Conservation (phyloP, 1,139 yeast species). For the Hanseniaspora sp. region DNA sequence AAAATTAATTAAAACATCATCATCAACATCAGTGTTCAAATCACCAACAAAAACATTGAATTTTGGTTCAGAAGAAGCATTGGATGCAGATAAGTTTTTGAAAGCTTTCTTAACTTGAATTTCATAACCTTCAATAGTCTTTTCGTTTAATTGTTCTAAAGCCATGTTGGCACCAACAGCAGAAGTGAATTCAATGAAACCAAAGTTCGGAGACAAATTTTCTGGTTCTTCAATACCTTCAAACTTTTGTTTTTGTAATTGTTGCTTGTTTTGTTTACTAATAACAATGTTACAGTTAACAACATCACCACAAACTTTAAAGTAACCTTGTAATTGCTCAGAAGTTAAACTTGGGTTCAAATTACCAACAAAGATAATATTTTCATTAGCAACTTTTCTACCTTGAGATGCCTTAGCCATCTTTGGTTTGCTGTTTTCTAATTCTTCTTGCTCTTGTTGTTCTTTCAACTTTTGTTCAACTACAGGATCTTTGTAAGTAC, state of each 20-base stretch:
- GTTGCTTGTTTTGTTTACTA: constrained; percentile 64
- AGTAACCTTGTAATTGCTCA: constrained; percentile 48
- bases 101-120: constrained; percentile 74
- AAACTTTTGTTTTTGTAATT: constrained; percentile 22
- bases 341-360: constrained; percentile 57
- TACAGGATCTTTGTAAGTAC: constrained; percentile 5
- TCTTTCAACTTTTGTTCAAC: constrained; percentile 16
- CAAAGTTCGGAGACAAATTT: constrained; percentile 41
- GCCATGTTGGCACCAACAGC: constrained; percentile 54
- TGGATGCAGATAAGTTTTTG: constrained; percentile 50
- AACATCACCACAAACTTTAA: constrained; percentile 51
- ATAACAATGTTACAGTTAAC: constrained; percentile 56
- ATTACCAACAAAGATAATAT: constrained; percentile 67
- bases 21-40: constrained; percentile 70
- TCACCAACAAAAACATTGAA: constrained; percentile 81
- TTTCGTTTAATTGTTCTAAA: constrained; percentile 48
- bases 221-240: constrained; percentile 5
- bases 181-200: constrained; percentile 64
- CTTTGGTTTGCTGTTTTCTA: constrained; percentile 23
- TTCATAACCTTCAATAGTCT: constrained; percentile 40
- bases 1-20: constrained; percentile 51
- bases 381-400: constrained; percentile 67
- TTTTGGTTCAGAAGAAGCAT: constrained; percentile 40
- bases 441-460: constrained; percentile 11
- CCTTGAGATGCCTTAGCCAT: constrained; percentile 63